Evolutionary conservation across 495 filamentous ascomycete genomes (phyloP), one percentile per base, ranked within the genome.

Genomic region (Penicillium steckii): DNA sequence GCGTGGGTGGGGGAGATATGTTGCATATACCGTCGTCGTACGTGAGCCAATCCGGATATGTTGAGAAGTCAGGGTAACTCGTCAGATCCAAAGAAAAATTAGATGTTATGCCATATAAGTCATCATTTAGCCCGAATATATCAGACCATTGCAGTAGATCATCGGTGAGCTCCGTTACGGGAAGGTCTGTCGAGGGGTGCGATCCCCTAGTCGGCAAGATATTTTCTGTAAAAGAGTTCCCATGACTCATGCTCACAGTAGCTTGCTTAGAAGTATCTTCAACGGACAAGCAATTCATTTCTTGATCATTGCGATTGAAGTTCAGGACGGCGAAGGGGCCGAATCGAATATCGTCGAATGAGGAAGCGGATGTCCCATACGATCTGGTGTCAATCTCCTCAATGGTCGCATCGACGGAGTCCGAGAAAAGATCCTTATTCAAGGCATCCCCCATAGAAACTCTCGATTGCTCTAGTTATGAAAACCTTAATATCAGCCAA

Each of bases 101-200:
- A 18, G 47, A 48, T 10, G 48, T 48, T 17, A 48, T 45, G 0
- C 52, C 55, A 10, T 45, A 57, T 15, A 56, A 51, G 8, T 66
- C 52, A 10, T 55, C 55, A 13, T 52, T 52, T 5, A 66, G 42
- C 7, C 56, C 55, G 3, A 66, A 55, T 0, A 66, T 27, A 23
- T 66, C 59, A 3, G 62, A 62, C 59, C 59, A 66, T 9, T 62
- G 62, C 3, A 66, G 26, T 12, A 62, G 53, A 18, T 62, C 62
- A 23, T 62, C 57, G 27, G 47, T 9, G 15, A 8, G 19, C 12
- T 41, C n/a, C 4, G 47, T n/a, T n/a, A n/a, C n/a, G n/a, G n/a
- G 15, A 12, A 17, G 15, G 3, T 18, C 33, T 18, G 15, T 15
- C 15, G 33, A 15, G 5, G 18, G n/a, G 15, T 0, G 15, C 15